Evolutionary conservation across 129 eudicot species (phyloP), one percentile per base, ranked within the genome.

Genomic region (Lactuca saligna): DNA sequence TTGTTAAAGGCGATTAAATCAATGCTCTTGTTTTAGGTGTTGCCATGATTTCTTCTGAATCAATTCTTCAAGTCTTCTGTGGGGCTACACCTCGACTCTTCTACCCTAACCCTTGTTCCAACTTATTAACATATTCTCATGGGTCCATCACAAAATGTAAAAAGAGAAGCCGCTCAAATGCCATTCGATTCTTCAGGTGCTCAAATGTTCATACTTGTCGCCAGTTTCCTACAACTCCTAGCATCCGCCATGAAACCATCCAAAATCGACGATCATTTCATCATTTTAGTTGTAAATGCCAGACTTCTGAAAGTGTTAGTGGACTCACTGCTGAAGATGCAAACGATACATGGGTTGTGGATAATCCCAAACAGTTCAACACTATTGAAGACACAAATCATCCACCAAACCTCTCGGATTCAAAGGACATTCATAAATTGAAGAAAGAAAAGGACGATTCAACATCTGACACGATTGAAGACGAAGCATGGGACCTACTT

Each of bases 401-500:
- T 58, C 39, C 67, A 13, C 80, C 88, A 8, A 75, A 80, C 72
- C 42, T 63, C 56, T n/a, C 83, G 20, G 82, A 72, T 34, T 78
- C 69, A 38, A 62, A 78, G 71, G 77, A 66, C 1, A 70, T 5
- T 65, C 71, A 53, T 31, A 72, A 61, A 53, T 61, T 75, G 2
- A 73, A 67, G 48, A 66, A 70, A 31, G 78, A 67, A 57, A 81
- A 34, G 14, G 78, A 71, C 71, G 66, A 34, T n/a, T 35, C 48
- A 4, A 12, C 29, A 48, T 20, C 61, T 33, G 78, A 78, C 58
- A 57, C 70, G 16, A 73, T 88, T 48, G 96, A 85, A 81, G 82
- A 83, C 25, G 91, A 88, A 81, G 96, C 96, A 0, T 88, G 96
- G 96, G 79, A 71, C 38, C 67, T 88, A 58, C 70, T 88, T 37